Evolutionary conservation across 2,329 filamentous ascomycete genomes (phyloP), one percentile per base, ranked within the genome.

Genomic region (Aspergillus costaricaensis): DNA sequence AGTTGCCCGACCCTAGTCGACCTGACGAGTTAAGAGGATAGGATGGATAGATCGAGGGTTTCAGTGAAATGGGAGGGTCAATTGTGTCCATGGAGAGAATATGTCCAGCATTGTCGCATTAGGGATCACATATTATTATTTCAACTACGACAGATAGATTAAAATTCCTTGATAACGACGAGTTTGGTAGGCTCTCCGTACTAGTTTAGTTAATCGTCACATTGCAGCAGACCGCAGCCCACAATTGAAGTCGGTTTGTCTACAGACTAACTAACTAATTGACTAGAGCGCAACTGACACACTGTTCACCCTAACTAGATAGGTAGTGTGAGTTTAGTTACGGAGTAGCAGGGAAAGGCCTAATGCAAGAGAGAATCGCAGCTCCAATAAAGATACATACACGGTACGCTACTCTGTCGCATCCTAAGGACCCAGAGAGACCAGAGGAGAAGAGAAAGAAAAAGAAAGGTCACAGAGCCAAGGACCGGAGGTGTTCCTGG

Each of bases 401-500:
- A 27, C 47, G 47, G 25, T 30, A 50, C 47, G 47, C 47, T 27
- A 21, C 27, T 50, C 17, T 15, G 23, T 50, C 47, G 47, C 47
- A 50, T 50, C 27, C 47, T 25, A 27, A 27, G 44, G 25, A 15
- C 47, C 47, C 47, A 49, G 15, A 27, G 15, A 25, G 47, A 51
- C 10, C 25, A 32, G 53, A 17, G 61, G 44, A 61, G 53, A 55
- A 43, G 41, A 50, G 36, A 53, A 30, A 44, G 27, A 47, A 58
- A 27, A 55, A 61, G 55, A 63, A 63, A 54, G 49, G 48, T 59
- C 48, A 36, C 53, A 43, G 57, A 51, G 63, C 65, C 64, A 66
- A 68, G 66, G 58, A 59, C 60, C 66, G 62, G 61, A 68, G 65
- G 64, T 68, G 67, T 68, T 67, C 67, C 64, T 66, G 67, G 61